Base-by-base conservation (phyloP, 257 asterid genomes). In the Solanum pennellii region DNA sequence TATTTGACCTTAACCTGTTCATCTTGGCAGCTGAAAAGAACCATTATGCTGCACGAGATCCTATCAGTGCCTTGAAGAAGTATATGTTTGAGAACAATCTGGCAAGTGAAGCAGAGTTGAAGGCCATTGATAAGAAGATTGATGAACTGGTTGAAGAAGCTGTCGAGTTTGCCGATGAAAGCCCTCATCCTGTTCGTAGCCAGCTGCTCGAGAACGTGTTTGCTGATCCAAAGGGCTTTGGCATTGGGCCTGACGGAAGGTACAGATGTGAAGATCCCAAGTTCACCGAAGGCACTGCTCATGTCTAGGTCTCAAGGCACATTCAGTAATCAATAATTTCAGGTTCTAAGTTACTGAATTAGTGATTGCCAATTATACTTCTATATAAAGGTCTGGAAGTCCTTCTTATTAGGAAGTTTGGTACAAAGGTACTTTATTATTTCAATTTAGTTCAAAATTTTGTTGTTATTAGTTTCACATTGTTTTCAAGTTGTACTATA, bases 211-310 rank as follows among this genome's bases (percentile, higher is more conserved):
- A 95, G 92, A 96, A 96, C 44, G 99, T 96, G 12, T 96, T 96
- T 85, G 99, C 99, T 33, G 98, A 96, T 89, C 99, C 99, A 4
- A 92, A 93, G 87, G 99, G 99, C n/a, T 96, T 96, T 29, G 98
- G 99, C 7, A 96, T 96, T 60, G 99, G 98, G 59, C 98, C 99
- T 14, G 98, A 95, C 85, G 99, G 99, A 21, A 94, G 90, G 93
- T 96, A 96, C 95, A 93, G 99, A 92, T 96, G 99, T 69, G 98
- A 95, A 94, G 98, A 96, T 82, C 99, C 99, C 73, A 96, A 96
- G 89, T 96, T 96, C 90, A 96, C 99, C 0, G 93, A 96, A 89
- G 99, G 99, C 89, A 95, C 99, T 85, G 99, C 99, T 35, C 98
- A 94, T 89, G 98, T 96, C 87, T 95, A 92, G 42, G 27, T 45